Base-by-base conservation (phyloP, 1,139 yeast genomes). In the Blastobotrys ciferrii region DNA sequence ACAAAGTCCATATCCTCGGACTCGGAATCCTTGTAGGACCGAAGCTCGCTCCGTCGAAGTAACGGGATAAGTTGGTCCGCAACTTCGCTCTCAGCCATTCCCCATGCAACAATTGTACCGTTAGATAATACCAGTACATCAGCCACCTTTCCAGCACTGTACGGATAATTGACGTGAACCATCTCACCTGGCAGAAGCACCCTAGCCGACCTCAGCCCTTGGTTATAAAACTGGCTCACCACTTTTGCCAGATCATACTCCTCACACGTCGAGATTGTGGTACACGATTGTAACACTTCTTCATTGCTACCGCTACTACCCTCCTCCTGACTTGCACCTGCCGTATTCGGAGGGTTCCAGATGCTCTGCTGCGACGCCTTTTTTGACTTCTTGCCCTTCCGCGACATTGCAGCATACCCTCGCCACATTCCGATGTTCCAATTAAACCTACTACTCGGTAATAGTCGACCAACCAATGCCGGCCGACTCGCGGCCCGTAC, bases 1-100 rank as follows among this genome's bases (percentile, higher is more conserved):
- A 87, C 70, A 67, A 73, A 89, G 63, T 89, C 96, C 80, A 89
- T 78, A 59, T 89, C 97, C 61, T 89, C 97, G 37, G 88, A 80
- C 58, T 89, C 96, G 12, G 73, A 70, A 1, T 61, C 64, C 3
- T 70, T 70, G 58, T 82, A 82, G 3, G 77, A 70, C 3, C 79
- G 69, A 1, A 72, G 58, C 52, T 82, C 82, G 3, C 82, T 78
- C 0, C 56, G 55, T 31, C 64, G 62, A 17, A 85, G 66, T 45
- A 77, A 58, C 1, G 81, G 79, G 1, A 81, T 59, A 14, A 66
- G 49, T 9, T 73, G 66, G 15, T 75, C 72, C 9, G 66, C 64
- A 0, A 67, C 57, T 58, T 87, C 95, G 11, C 71, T 66, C 55
- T 72, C 75, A 3, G 57, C 52, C 58, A 86, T 69, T 11, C 87